A percentile compares a stretch with the other conserved stretches of the same genome.
Evolutionary conservation across 345 rosid species (phyloP).

Genomic region (Arabidopsis thaliana): TAIR10.1 NC_003071.7:17299001-17299500

Average conservation of each 20-base stretch:
- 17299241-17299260: background rate
- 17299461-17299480: too few relatives aligned
- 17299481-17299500: too few relatives aligned
- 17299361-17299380: background rate
- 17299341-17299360: too few relatives aligned
- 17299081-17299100: conserved; percentile 29
- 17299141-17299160: conserved; percentile 32
- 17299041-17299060: background rate
- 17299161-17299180: conserved; percentile 26
- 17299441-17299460: too few relatives aligned
- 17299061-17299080: background rate
- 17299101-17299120: conserved; percentile 32
- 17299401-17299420: background rate
- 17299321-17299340: too few relatives aligned
- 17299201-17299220: conserved; percentile 35
- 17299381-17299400: background rate
- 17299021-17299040: background rate
- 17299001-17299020: background rate
- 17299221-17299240: conserved; percentile 23
- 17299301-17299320: background rate
- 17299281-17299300: background rate
- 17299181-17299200: conserved; percentile 23
- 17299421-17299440: too few relatives aligned
- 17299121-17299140: conserved; percentile 24
- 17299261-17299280: background rate